Conservation (phyloP, 371 early-diverging fungal genomes). For the Sanchytrium tribonematis region DNA sequence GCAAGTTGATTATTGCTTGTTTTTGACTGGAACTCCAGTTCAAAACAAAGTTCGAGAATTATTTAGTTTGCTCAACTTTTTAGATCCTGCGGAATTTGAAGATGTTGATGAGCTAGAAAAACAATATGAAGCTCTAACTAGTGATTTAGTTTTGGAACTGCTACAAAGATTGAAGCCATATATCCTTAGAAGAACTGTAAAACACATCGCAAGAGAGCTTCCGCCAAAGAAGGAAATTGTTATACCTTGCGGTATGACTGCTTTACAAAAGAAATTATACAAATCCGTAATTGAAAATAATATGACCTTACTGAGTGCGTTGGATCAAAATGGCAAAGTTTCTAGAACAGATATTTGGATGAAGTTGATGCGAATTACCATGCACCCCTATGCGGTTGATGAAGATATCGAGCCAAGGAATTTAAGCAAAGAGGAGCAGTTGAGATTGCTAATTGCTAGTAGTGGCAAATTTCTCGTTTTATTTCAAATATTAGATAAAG, state of each 20-base stretch:
- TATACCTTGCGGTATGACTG: constrained; percentile 74
- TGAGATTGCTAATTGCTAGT: background rate
- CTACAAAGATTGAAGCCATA: constrained; percentile 92
- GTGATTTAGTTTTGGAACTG: constrained; percentile 71
- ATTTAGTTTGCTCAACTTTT: constrained; percentile 93
- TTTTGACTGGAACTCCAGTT: constrained; percentile 95
- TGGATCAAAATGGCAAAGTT: background rate
- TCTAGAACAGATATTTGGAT: background rate
- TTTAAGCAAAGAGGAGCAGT: background rate
- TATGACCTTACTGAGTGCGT: constrained; percentile 14
- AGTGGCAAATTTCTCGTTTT: background rate
- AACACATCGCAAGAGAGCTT: constrained; percentile 12
- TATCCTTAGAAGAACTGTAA: constrained; percentile 52
- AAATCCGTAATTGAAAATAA: constrained; percentile 88
- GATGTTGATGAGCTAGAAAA: constrained; percentile 63
- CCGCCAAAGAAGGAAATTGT: constrained; percentile 88
- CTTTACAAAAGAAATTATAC: constrained; percentile 93
- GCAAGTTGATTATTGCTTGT: constrained; percentile 57
- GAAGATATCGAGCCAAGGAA: background rate
- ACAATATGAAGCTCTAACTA: constrained; percentile 12
- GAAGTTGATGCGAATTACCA: background rate
- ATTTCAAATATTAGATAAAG: background rate
- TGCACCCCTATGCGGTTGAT: background rate
- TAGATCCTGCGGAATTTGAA: constrained; percentile 85
- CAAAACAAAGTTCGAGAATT: constrained; percentile 97